Evolutionary conservation across 176 grass and related monocot genomes (phyloP).

Genomic region (maize (Zea mays)): DNA sequence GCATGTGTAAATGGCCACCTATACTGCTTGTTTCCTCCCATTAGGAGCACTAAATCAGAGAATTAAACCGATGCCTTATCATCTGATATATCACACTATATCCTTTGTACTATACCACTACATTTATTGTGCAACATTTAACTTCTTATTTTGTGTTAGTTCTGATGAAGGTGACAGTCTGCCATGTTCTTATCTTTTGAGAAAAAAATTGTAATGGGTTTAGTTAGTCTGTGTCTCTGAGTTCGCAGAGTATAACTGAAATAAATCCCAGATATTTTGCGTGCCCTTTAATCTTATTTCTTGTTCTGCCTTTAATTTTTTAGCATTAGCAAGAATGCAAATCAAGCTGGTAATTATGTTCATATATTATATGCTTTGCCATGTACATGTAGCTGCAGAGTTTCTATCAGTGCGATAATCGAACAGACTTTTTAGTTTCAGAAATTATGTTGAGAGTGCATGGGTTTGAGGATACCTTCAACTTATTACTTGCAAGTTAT

Average conservation of each 20-base stretch:
- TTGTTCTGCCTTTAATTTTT: neutral
- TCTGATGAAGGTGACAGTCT: neutral
- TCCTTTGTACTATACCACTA: neutral
- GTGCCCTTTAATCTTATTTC: neutral
- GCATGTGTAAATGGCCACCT: constrained; percentile 4
- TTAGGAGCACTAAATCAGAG: neutral
- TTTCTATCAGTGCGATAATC: neutral
- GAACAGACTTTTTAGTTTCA: neutral
- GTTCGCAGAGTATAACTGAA: neutral
- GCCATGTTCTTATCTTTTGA: neutral
- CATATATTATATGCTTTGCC: constrained; percentile 19
- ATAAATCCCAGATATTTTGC: neutral
- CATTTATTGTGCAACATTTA: neutral
- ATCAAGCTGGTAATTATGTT: neutral
- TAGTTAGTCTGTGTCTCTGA: neutral
- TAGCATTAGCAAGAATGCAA: neutral
- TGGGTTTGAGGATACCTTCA: neutral
- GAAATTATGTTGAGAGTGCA: constrained; percentile 7
- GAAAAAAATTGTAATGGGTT: neutral
- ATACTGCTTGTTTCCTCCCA: neutral
- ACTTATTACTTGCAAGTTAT: constrained; percentile 10
- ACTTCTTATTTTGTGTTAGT: neutral
- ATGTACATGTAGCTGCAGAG: neutral
- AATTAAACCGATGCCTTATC: neutral
- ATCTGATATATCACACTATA: neutral